Conservation (phyloP, 2,329 filamentous ascomycete species). For the Diaporthe ilicicola region DNA sequence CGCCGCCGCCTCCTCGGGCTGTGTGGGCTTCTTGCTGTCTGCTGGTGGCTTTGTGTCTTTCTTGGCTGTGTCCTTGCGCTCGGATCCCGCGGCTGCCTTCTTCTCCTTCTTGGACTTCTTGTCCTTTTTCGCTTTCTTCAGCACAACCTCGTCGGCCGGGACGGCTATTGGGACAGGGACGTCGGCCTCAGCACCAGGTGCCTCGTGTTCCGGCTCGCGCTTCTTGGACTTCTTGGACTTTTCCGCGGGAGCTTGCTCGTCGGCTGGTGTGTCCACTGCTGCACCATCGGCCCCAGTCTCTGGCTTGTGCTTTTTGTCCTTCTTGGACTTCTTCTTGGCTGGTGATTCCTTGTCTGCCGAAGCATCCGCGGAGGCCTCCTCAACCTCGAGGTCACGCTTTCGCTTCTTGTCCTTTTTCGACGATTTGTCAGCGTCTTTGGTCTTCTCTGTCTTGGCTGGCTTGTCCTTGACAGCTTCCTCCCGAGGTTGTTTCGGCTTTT, state of each 20-base stretch:
- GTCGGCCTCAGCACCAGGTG: conserved; percentile 38
- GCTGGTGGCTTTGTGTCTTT: not conserved
- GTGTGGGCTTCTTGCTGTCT: conserved; percentile 31
- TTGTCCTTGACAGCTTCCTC: conserved; percentile 36
- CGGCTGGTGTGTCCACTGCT: conserved; percentile 32
- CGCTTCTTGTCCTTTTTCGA: conserved; percentile 33
- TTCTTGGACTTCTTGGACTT: conserved; percentile 36
- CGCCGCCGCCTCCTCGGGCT: conserved; percentile 37
- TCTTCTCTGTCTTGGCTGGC: conserved; percentile 31
- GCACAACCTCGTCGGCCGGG: conserved; percentile 39
- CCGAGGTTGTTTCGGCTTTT: conserved; percentile 38
- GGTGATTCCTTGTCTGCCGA: conserved; percentile 34
- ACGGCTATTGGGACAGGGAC: conserved; percentile 38
- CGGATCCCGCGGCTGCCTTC: conserved; percentile 36
- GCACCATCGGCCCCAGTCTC: not conserved
- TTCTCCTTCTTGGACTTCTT: conserved; percentile 41
- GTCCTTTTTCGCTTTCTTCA: conserved; percentile 55
- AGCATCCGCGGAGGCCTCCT: conserved; percentile 22
- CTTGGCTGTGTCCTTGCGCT: conserved; percentile 34
- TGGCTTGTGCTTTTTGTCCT: conserved; percentile 35
- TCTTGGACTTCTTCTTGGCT: conserved; percentile 36
- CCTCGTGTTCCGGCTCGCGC: conserved; percentile 38
- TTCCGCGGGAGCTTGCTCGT: conserved; percentile 36
- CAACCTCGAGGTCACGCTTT: conserved; percentile 32
- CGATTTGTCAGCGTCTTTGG: conserved; percentile 36